Evolutionary conservation across 2,329 filamentous ascomycete genomes (phyloP), one percentile per base, ranked within the genome.

Genomic region (Penicillium hordei): DNA sequence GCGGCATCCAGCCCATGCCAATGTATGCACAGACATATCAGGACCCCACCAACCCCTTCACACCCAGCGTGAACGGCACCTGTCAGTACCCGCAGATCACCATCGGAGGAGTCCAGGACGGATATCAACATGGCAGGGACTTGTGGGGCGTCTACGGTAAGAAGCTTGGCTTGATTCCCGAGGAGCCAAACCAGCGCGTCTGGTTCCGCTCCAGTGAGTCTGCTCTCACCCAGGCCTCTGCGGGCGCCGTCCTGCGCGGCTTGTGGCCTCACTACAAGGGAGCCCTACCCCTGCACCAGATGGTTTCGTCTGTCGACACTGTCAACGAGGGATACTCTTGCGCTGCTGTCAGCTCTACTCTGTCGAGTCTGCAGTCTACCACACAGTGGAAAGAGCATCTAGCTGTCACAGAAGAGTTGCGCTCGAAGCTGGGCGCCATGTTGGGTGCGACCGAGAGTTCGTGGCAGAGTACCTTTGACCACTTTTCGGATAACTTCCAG

Each of bases 401-500:
- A 1, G 45, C 52, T 13, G 73, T 73, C 5, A 75, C 75, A 2
- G 49, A 59, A 19, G 17, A 56, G 3, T 59, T 76, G 17, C 73
- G 72, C 23, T 63, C 60, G 1, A 55, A 52, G 3, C 65, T 76
- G 6, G 70, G 67, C 0, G 63, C 61, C 6, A 73, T 74, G 69
- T 65, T 76, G 4, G 69, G 70, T 7, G 73, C 71, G 3, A 62
- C 60, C 3, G 60, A 57, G 0, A 64, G 61, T 34, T 62, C 64
- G 8, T 77, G 75, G 75, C 67, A 68, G 52, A 55, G 42, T 1
- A 76, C 69, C 0, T 76, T 75, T 39, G 75, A 76, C 40, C 74
- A 76, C 58, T 76, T 76, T 52, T 66, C 71, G 0, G 75, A 77
- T 55, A 76, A 76, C 31, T 77, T 77, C 63, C 75, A 77, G 53